These are phyloP conservation scores for Pseudogymnoascus sp. DNA, from an alignment of 2,329 filamentous ascomycete species.

Conservation along the genomic window DNA sequence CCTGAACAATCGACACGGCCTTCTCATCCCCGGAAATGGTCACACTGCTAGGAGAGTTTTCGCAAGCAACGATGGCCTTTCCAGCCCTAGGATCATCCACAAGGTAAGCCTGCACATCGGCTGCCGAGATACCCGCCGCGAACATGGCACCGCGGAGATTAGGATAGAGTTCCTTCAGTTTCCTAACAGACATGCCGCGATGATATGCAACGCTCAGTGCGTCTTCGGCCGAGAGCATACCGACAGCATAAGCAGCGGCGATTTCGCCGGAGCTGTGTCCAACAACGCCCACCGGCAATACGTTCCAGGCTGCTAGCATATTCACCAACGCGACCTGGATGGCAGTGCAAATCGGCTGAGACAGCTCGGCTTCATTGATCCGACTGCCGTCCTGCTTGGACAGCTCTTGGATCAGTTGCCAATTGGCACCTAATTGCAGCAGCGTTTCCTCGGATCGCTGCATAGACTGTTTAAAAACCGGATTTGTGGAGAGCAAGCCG, in stretches of 20 bases:
- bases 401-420: neutral
- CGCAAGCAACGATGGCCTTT: conserved; percentile 28
- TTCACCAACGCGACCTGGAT: conserved; percentile 41
- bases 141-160: conserved; percentile 43
- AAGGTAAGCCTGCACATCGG: conserved; percentile 10
- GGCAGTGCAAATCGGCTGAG: conserved; percentile 39
- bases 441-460: neutral
- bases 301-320: conserved; percentile 35
- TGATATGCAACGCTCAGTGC: conserved; percentile 40
- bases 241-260: conserved; percentile 38
- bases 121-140: conserved; percentile 37
- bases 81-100: neutral
- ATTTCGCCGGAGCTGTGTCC: conserved; percentile 42
- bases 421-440: neutral
- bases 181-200: conserved; percentile 26
- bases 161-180: conserved; percentile 10
- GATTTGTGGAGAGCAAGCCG: conserved; percentile 13
- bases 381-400: conserved; percentile 16
- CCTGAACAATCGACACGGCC: conserved; percentile 11
- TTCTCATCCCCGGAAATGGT: conserved; percentile 19
- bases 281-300: conserved; percentile 33
- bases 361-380: conserved; percentile 35
- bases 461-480: neutral
- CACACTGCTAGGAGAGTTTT: conserved; percentile 20
- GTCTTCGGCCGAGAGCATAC: conserved; percentile 26